Evolutionary conservation across 73 alveolate genomes (phyloP).

Genomic region (Blepharisma japonicum): DNA sequence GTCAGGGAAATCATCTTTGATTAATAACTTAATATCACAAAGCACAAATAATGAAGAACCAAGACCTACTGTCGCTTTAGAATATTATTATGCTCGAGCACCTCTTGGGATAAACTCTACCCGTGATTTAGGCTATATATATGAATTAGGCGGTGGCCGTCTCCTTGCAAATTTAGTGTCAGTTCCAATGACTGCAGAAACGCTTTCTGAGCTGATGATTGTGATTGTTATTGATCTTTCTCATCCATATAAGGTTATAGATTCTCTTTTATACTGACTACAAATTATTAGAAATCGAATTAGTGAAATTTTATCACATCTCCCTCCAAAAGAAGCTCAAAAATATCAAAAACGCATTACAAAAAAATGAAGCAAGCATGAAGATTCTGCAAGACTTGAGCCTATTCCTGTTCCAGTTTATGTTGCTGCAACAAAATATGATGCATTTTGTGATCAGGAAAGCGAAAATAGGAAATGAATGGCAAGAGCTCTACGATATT

Average conservation of each 20-base stretch:
- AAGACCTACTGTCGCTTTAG: constrained; percentile 26
- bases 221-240: constrained; percentile 53
- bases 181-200: constrained; percentile 39
- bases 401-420: too few species aligned
- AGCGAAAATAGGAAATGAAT: constrained; percentile 59
- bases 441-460: constrained; percentile 54
- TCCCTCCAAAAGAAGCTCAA: constrained; percentile 11
- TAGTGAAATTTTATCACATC: constrained; percentile 29
- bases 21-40: constrained; percentile 14
- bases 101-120: background rate
- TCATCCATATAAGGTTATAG: constrained; percentile 46
- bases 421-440: constrained; percentile 56
- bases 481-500: constrained; percentile 56
- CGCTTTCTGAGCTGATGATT: constrained; percentile 26
- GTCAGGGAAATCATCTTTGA: constrained; percentile 20
- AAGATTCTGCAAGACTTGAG: constrained; percentile 24
- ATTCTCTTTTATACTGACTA: constrained; percentile 51
- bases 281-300: constrained; percentile 36
- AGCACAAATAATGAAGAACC: background rate
- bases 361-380: constrained; percentile 43
- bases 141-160: constrained; percentile 68
- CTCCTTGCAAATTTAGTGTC: constrained; percentile 37
- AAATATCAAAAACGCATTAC: constrained; percentile 3
- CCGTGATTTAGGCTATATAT: constrained; percentile 38
- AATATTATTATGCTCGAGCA: constrained; percentile 9